Evolutionary conservation across 2,329 filamentous ascomycete species (phyloP), one percentile per base, ranked within the genome.

Genomic region (Cytospora mali): DNA sequence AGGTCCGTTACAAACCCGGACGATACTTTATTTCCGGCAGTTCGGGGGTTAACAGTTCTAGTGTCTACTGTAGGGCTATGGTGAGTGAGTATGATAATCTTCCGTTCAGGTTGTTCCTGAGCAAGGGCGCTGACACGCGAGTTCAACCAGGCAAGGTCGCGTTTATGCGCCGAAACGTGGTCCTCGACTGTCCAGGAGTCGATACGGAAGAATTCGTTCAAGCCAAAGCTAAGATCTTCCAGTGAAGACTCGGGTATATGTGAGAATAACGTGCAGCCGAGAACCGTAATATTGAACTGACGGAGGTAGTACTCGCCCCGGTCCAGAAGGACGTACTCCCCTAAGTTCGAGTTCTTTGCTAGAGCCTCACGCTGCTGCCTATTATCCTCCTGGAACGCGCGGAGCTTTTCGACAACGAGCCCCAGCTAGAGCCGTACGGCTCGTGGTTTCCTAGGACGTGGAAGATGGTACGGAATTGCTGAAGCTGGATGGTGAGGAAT

Each of bases 361-460:
- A n/a, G n/a, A n/a, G n/a, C n/a, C n/a, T n/a, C n/a, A n/a, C 55
- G 55, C 29, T 51, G 29, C 5, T 63, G 42, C 6, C 55, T 48
- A 3, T 72, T 64, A 0, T 70, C 54, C 2, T 70, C n/a, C 35
- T 77, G 73, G 42, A 79, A 77, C 0, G 27, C 60, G 28, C 64
- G 65, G 16, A 81, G 70, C 1, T 66, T 64, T 1, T 52, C 31
- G 31, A 73, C 69, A 0, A 74, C 70, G 69, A 64, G 2, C 67
- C 49, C 78, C 78, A 81, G 46, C 16, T 72, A 5, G 75, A 76
- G 52, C 72, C 68, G 66, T 81, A 85, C 0, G 82, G 75, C 68
- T 88, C 84, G 68, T 87, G 84, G 66, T 87, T 87, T 0, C 84
- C 83, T 0, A 80, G 70, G 0, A 87, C 74, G 31, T 85, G 75